phyloP scores from a whole-genome alignment of 2,329 filamentous ascomycete species.

The Metarhizium anisopliae region DNA sequence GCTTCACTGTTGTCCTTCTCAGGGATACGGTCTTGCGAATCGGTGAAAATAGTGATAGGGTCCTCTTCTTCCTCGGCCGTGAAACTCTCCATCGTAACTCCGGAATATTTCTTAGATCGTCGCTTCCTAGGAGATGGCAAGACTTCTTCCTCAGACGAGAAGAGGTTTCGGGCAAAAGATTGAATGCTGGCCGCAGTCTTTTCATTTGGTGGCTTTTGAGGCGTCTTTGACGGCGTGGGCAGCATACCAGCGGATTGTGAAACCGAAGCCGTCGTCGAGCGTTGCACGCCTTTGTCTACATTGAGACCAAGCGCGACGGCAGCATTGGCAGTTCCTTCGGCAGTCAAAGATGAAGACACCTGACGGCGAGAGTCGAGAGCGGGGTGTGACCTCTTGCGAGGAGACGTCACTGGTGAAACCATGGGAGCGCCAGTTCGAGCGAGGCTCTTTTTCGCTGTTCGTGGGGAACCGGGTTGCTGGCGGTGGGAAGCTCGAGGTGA shows the following conservation, averaged over 20 bases:
- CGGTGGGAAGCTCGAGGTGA: slow-evolving; percentile 36
- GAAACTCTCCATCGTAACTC: slow-evolving; percentile 49
- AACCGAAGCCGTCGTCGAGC: slow-evolving; percentile 17
- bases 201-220: slow-evolving; percentile 49
- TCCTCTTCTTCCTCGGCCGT: slow-evolving; percentile 45
- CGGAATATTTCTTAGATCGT: slow-evolving; percentile 47
- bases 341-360: slow-evolving; percentile 35
- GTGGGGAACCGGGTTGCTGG: slow-evolving; percentile 21
- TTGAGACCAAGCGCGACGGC: slow-evolving; percentile 31
- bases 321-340: slow-evolving; percentile 33
- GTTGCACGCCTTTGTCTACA: slow-evolving; percentile 17
- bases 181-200: slow-evolving; percentile 42
- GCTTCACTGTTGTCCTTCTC: slow-evolving; percentile 54
- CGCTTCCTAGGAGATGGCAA: slow-evolving; percentile 52
- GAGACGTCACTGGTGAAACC: slow-evolving; percentile 35
- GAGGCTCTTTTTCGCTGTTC: slow-evolving; percentile 22
- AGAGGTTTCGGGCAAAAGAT: slow-evolving; percentile 51
- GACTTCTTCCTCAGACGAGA: slow-evolving; percentile 48
- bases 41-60: slow-evolving; percentile 66
- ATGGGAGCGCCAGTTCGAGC: slow-evolving; percentile 21
- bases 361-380: slow-evolving; percentile 38
- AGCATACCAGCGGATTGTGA: slow-evolving; percentile 47
- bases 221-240: slow-evolving; percentile 72
- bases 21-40: slow-evolving; percentile 70
- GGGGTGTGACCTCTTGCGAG: slow-evolving; percentile 41